Evolutionary conservation across 2,329 filamentous ascomycete species (phyloP).

Genomic region (Pseudogymnoascus verrucosus): DNA sequence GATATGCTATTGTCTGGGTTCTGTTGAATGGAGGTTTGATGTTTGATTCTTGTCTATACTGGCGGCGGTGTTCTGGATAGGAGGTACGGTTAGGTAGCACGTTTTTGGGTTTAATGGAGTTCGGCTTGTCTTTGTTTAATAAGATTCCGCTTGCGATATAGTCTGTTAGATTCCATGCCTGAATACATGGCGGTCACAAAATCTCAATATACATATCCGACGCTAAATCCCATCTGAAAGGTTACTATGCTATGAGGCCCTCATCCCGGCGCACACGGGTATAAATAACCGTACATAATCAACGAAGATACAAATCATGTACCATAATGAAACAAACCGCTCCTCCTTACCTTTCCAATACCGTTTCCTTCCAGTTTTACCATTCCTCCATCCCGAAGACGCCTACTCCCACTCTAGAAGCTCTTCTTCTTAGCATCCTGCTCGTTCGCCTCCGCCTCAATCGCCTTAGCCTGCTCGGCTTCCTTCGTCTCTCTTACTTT

Average conservation of each 20-base stretch:
- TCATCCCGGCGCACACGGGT: neutral
- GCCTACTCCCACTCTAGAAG: neutral
- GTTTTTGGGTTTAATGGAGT: constrained; percentile 6
- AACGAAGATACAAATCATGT: neutral
- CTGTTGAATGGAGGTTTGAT: neutral
- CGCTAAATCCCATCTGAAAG: neutral
- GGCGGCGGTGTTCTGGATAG: constrained; percentile 7
- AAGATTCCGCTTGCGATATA: neutral
- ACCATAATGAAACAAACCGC: neutral
- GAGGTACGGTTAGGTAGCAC: neutral
- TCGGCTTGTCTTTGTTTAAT: neutral
- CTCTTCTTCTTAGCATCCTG: constrained; percentile 15
- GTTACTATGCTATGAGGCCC: constrained; percentile 6
- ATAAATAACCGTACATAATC: constrained; percentile 8
- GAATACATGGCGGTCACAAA: neutral
- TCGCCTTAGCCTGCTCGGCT: constrained; percentile 66
- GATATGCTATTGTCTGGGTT: constrained; percentile 6
- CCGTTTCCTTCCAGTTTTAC: neutral
- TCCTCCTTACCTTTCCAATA: neutral
- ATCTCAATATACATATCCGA: neutral
- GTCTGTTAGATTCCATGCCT: neutral
- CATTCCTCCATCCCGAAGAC: neutral
- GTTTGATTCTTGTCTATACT: neutral
- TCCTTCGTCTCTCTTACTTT: constrained; percentile 92
- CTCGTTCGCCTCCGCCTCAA: constrained; percentile 42